Evolutionary conservation across 164 flowering plant genomes (phyloP).

Genomic region (Vitis rotundifolia): DNA sequence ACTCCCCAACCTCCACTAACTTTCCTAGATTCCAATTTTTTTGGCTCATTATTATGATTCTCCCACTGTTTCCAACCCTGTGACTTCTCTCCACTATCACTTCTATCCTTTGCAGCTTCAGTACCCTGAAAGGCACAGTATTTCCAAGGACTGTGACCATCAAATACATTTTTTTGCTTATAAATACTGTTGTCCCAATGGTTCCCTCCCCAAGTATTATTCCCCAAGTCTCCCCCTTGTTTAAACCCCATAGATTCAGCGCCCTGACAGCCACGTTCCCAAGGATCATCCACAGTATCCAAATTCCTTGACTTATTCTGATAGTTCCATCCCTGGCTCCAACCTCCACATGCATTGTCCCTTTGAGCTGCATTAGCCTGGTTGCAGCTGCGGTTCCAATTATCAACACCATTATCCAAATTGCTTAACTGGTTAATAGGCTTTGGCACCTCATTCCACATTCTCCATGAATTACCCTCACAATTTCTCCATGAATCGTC

Average conservation of each 20-base stretch:
- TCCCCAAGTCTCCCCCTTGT: slow-evolving; percentile 22
- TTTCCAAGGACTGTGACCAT: slow-evolving; percentile 11
- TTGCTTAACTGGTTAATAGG: not conserved
- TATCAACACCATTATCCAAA: slow-evolving; percentile 15
- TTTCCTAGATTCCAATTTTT: slow-evolving; percentile 15
- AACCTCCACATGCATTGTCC: slow-evolving; percentile 26
- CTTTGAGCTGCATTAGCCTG: slow-evolving; percentile 12
- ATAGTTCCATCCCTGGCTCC: slow-evolving; percentile 10
- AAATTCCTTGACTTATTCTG: not conserved
- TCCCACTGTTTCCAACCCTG: slow-evolving; percentile 25
- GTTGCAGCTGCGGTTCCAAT: slow-evolving; percentile 35
- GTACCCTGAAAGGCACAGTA: not conserved
- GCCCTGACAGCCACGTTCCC: slow-evolving; percentile 26
- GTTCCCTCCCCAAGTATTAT: slow-evolving; percentile 20
- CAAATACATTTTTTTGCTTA: not conserved
- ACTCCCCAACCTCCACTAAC: slow-evolving; percentile 23
- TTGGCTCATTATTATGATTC: slow-evolving; percentile 4
- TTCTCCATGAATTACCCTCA: too few relatives aligned
- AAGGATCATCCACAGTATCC: slow-evolving; percentile 19
- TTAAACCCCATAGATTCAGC: slow-evolving; percentile 11
- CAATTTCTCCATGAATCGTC: too few relatives aligned
- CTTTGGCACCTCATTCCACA: too few relatives aligned
- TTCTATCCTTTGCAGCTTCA: slow-evolving; percentile 9
- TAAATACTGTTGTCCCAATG: not conserved
- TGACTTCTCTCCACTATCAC: slow-evolving; percentile 7